Evolutionary conservation across 176 grass and related monocot species (phyloP), one percentile per base, ranked within the genome.

Genomic region (Stipa capillata): DNA sequence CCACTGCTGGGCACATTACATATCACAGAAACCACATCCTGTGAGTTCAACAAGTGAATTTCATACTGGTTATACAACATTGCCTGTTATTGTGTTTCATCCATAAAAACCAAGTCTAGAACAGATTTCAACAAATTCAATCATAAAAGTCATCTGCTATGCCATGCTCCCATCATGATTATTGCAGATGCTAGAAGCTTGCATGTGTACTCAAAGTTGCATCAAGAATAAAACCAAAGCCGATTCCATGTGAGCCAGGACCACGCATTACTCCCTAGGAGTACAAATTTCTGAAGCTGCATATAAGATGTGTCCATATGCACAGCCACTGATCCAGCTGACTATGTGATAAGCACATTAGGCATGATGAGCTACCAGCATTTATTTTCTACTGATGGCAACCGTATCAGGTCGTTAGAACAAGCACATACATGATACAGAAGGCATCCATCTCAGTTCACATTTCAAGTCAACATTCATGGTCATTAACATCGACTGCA

Each of bases 401-500:
- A 9, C n/a, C 58, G 16, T 25, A 54, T n/a, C 18, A 25, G 48
- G 28, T 35, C 7, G 8, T 23, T 20, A 76, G 0, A 49, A 32
- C 33, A 76, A 6, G 7, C 14, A 44, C 54, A 25, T 7, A 41
- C 56, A 25, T 32, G 7, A 25, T 20, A 68, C 1, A 5, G 8
- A 59, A 21, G 17, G 18, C n/a, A n/a, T n/a, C 13, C 21, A 65
- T 21, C 23, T 11, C 32, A 78, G 12, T 27, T 48, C 65, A 82
- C 9, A 80, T 55, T 79, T 77, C 29, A 47, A 56, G 70, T 58
- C 29, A 63, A 35, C 49, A 80, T 23, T n/a, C 28, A 67, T 67
- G 29, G 54, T 8, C 37, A 71, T 54, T 37, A 57, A 48, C 4
- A 79, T 81, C 48, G 57, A 44, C 7, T 16, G 20, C 43, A 33